phyloP scores from a whole-genome alignment of 495 filamentous ascomycete species.

The Penicillium pancosmium region DNA sequence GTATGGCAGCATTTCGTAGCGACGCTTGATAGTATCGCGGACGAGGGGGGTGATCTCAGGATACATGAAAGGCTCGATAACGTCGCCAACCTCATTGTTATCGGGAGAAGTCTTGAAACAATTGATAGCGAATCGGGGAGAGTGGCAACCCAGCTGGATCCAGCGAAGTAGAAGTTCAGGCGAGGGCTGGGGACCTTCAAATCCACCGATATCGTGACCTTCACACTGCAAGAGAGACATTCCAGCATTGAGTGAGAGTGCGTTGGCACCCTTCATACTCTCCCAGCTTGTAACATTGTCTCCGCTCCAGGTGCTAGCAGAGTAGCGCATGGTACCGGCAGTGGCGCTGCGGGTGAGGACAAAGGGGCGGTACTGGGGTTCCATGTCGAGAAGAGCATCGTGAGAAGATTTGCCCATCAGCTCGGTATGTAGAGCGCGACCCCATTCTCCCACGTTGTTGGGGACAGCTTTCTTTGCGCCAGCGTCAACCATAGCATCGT shows the following conservation, averaged over 20 bases:
- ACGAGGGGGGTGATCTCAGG: conserved; percentile 61
- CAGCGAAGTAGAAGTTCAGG: conserved; percentile 71
- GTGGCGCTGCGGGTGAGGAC: conserved; percentile 70
- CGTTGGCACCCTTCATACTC: conserved; percentile 67
- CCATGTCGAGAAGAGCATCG: conserved; percentile 58
- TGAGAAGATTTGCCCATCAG: conserved; percentile 67
- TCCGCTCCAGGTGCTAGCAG: conserved; percentile 67
- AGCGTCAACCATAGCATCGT: conserved; percentile 38
- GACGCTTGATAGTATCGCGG: conserved; percentile 63
- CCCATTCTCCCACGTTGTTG: conserved; percentile 61
- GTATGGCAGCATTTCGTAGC: conserved; percentile 71
- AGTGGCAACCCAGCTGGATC: conserved; percentile 70
- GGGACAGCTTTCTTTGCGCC: conserved; percentile 32
- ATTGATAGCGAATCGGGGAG: conserved; percentile 71
- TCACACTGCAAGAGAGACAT: conserved; percentile 67
- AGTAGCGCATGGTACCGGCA: conserved; percentile 67
- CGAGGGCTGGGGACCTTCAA: conserved; percentile 68
- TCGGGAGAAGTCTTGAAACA: conserved; percentile 69
- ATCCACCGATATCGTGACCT: conserved; percentile 73
- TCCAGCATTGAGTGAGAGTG: conserved; percentile 65
- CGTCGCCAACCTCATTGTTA: conserved; percentile 63
- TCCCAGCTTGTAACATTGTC: conserved; percentile 69
- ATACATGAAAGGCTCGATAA: conserved; percentile 77
- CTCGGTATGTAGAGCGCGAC: conserved; percentile 64
- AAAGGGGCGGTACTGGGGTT: conserved; percentile 60